These are phyloP conservation scores for Amauroascus niger DNA, from an alignment of 2,329 filamentous ascomycete genomes.

Conservation along the genomic window DNA sequence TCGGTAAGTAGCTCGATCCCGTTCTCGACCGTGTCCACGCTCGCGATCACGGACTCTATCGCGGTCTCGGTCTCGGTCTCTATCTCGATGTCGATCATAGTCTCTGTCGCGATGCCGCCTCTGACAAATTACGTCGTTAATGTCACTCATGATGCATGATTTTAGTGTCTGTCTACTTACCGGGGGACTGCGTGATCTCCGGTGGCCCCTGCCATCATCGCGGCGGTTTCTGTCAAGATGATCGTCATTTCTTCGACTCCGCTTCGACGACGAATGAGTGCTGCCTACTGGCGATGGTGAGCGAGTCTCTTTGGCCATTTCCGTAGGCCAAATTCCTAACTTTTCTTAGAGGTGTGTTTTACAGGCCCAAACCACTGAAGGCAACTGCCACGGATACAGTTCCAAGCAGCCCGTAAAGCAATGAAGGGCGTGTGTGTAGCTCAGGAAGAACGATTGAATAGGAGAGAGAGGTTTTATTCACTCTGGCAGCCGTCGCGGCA, in stretches of 20 bases:
- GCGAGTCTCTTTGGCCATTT: conserved; percentile 57
- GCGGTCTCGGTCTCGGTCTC: conserved; percentile 39
- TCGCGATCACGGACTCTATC: conserved; percentile 49
- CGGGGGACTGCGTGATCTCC: conserved; percentile 42
- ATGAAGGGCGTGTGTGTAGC: not conserved
- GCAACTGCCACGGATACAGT: not conserved
- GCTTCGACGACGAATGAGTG: conserved; percentile 63
- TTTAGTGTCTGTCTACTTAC: conserved; percentile 27
- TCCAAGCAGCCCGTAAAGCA: not conserved
- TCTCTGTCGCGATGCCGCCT: conserved; percentile 38
- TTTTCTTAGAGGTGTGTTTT: conserved; percentile 8
- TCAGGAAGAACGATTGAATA: not conserved
- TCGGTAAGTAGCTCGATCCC: conserved; percentile 51
- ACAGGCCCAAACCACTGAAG: not conserved
- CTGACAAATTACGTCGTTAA: conserved; percentile 41
- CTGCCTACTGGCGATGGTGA: conserved; percentile 93
- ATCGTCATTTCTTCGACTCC: conserved; percentile 46
- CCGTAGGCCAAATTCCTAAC: conserved; percentile 42
- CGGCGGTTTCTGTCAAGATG: conserved; percentile 44
- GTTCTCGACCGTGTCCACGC: conserved; percentile 52
- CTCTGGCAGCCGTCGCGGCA: not conserved
- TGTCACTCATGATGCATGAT: not conserved
- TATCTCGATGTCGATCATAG: conserved; percentile 13
- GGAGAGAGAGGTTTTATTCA: not conserved
- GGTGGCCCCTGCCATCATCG: conserved; percentile 42